These are phyloP conservation scores for Mycena rosella DNA, from an alignment of 768 basidiomycete genomes.

Conservation along the genomic window DNA sequence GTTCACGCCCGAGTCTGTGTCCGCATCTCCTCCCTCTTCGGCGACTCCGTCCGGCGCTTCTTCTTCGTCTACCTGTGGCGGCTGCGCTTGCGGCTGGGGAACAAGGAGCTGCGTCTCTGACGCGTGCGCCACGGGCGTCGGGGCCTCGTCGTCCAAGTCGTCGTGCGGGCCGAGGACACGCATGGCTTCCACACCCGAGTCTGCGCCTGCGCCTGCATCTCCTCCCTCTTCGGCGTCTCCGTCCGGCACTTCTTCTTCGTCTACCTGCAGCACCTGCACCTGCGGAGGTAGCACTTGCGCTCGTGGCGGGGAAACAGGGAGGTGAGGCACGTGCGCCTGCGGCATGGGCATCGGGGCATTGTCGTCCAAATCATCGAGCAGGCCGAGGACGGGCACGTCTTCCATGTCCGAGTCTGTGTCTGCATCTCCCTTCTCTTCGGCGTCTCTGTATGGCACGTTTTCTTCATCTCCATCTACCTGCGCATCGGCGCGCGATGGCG, in stretches of 20 bases:
- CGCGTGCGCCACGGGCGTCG: neutral
- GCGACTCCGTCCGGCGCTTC: neutral
- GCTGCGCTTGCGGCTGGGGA: too few species aligned
- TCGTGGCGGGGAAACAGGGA: neutral
- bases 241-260: conserved; percentile 1
- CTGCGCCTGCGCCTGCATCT: neutral
- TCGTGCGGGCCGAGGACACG: neutral
- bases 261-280: conserved; percentile 2
- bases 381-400: conserved; percentile 7
- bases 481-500: neutral
- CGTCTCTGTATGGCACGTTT: conserved; percentile 1
- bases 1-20: conserved; percentile 2
- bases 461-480: conserved; percentile 3
- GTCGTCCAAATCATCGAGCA: conserved; percentile 11
- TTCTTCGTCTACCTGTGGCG: conserved; percentile 3
- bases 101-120: too few species aligned
- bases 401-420: conserved; percentile 8
- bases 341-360: conserved; percentile 6
- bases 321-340: conserved; percentile 1
- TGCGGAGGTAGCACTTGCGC: neutral
- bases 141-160: conserved; percentile 6
- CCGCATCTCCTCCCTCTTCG: conserved; percentile 5
- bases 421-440: conserved; percentile 14
- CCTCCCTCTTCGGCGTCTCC: conserved; percentile 16
- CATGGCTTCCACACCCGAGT: conserved; percentile 5